Evolutionary conservation across 345 rosid species (phyloP), one percentile per base, ranked within the genome.

Genomic region (Linum usitatissimum): DNA sequence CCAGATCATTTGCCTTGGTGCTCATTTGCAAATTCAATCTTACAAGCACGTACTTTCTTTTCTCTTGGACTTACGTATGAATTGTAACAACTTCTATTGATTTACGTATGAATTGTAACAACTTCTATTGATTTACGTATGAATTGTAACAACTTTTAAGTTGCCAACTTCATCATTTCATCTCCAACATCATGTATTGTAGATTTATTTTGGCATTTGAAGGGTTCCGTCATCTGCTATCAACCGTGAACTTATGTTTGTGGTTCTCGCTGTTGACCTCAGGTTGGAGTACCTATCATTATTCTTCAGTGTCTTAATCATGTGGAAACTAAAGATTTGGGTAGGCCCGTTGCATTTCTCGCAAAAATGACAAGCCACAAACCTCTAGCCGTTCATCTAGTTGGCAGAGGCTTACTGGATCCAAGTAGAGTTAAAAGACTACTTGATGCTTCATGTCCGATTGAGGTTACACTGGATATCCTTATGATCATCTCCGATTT

Each of bases 401-500:
- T 90, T 64, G 76, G 85, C 63, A 86, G 81, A 78, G 99, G 95
- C 70, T 72, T 93, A 73, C 71, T 87, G 73, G 86, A 90, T 61
- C 85, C 88, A 51, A 86, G 76, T 70, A 82, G 87, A 83, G 60
- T 90, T 78, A 82, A 77, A 77, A 87, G 79, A 77, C 70, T 93
- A 72, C 86, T 90, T 65, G 81, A 79, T 77, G 49, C 30, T 15
- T 83, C 92, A 55, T 79, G 86, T 77, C 94, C 96, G 61, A 86
- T 70, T 72, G 99, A 93, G 74, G 94, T 80, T 74, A 69, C 73
- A 60, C 78, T 90, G 68, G 99, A 93, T 77, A 71, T 76, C 64
- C 58, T 93, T 86, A 93, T 87, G 96, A 90, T 90, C 53, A 72
- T 90, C 64, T 93, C 97, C 67, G 99, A 93, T 80, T 78, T 87